These are phyloP conservation scores for Chamaecyparis obtusa DNA, from an alignment of 75 land plant species.

Conservation along the genomic window DNA sequence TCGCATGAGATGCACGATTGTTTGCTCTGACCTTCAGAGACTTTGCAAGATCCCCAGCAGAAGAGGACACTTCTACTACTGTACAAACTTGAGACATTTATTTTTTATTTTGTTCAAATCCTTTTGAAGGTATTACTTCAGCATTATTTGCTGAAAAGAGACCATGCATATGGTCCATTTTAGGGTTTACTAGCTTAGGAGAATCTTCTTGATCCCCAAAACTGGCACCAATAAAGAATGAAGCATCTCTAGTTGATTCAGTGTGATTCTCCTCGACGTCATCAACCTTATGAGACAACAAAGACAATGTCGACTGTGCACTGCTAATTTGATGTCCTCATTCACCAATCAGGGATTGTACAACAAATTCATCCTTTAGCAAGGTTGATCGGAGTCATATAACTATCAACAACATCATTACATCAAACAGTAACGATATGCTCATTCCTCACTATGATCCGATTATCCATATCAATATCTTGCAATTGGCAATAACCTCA, in stretches of 20 bases:
- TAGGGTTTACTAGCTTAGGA: neutral
- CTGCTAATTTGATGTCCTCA: too few species aligned
- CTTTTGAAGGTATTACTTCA: neutral
- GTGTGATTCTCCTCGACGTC: constrained; percentile 14
- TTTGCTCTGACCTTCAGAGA: neutral
- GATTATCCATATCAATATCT: too few species aligned
- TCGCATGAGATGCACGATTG: neutral
- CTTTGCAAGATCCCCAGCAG: neutral
- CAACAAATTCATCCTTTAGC: too few species aligned
- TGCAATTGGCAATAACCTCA: too few species aligned
- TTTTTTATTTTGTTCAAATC: neutral
- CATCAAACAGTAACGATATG: too few species aligned
- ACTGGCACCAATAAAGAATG: neutral
- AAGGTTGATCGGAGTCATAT: too few species aligned
- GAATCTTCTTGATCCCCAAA: neutral
- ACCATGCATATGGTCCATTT: neutral
- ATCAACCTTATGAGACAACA: neutral
- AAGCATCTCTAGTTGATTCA: neutral
- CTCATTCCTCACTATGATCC: too few species aligned
- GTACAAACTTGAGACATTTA: neutral
- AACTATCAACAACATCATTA: too few species aligned
- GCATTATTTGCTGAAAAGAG: neutral
- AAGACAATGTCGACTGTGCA: constrained; percentile 17
- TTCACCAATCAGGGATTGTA: too few species aligned
- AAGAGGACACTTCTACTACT: neutral